A percentile compares a stretch with the other conserved stretches of the same genome.
phyloP scores from a whole-genome alignment of 2,329 filamentous ascomycete genomes.

The Pseudocercospora eumusae region DNA sequence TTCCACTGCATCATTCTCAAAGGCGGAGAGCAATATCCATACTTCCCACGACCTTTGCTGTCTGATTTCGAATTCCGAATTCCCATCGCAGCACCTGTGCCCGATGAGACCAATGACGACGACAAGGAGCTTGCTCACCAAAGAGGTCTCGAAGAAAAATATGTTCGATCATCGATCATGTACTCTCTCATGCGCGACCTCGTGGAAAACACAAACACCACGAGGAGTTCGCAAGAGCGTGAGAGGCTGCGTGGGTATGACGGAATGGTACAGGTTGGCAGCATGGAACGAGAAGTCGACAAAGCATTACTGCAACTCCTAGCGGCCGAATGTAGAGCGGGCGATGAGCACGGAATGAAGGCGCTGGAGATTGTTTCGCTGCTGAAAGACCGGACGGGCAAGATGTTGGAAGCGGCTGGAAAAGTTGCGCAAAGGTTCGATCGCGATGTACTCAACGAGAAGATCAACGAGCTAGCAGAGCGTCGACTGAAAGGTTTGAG shows the following conservation, averaged over 20 bases:
- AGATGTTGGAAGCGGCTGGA: constrained; percentile 86
- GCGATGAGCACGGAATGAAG: constrained; percentile 92
- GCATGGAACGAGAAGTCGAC: constrained; percentile 81
- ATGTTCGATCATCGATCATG: constrained; percentile 71
- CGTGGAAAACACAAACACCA: constrained; percentile 66
- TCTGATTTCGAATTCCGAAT: constrained; percentile 92
- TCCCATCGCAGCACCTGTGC: constrained; percentile 64
- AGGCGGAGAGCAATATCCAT: constrained; percentile 87
- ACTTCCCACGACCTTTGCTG: constrained; percentile 85
- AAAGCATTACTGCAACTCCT: constrained; percentile 87
- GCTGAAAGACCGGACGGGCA: constrained; percentile 79
- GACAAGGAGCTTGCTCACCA: constrained; percentile 47
- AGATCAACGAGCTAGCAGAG: constrained; percentile 86
- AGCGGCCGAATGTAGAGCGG: constrained; percentile 84
- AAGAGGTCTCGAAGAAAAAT: constrained; percentile 74
- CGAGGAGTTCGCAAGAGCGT: constrained; percentile 65
- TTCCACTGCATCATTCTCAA: constrained; percentile 99
- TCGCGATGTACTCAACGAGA: constrained; percentile 75
- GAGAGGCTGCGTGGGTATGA: too few species aligned
- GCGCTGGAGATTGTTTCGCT: constrained; percentile 86
- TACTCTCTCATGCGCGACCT: constrained; percentile 75
- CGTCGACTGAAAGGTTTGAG: constrained; percentile 62
- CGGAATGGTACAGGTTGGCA: constrained; percentile 64
- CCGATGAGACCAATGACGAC: constrained; percentile 44
- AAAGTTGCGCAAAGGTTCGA: constrained; percentile 89